These are phyloP conservation scores for Talaromyces verruculosus DNA, from an alignment of 2,329 filamentous ascomycete species.

Conservation along the genomic window DNA sequence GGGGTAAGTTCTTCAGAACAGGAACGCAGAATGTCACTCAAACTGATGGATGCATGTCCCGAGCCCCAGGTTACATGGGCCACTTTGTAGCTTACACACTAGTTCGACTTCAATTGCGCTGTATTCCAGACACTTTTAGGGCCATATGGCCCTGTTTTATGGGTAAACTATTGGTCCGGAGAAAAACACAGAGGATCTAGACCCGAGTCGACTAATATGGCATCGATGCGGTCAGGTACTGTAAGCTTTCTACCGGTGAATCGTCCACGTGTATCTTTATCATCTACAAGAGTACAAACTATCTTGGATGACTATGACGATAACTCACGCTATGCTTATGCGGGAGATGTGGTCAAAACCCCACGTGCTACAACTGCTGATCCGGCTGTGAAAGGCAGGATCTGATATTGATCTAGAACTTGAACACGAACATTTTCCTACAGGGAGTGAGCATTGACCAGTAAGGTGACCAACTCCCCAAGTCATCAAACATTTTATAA, in stretches of 20 bases:
- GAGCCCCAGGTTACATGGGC: conserved; percentile 1
- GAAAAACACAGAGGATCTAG: not conserved
- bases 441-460: not conserved
- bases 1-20: not conserved
- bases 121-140: not conserved
- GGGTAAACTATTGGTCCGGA: not conserved
- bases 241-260: not conserved
- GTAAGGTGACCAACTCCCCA: not conserved
- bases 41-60: not conserved
- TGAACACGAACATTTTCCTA: not conserved
- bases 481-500: not conserved
- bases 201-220: not conserved
- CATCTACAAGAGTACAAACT: not conserved
- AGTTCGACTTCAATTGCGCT: not conserved
- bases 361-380: not conserved
- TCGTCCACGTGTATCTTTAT: no score
- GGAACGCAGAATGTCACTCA: not conserved
- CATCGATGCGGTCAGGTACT: not conserved
- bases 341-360: not conserved
- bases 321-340: not conserved
- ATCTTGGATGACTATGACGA: not conserved
- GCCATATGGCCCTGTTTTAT: not conserved
- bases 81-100: not conserved
- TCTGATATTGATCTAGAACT: not conserved
- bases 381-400: not conserved